Evolutionary conservation across 2,329 filamentous ascomycete species (phyloP).

Genomic region (Penicillium verrucosum): DNA sequence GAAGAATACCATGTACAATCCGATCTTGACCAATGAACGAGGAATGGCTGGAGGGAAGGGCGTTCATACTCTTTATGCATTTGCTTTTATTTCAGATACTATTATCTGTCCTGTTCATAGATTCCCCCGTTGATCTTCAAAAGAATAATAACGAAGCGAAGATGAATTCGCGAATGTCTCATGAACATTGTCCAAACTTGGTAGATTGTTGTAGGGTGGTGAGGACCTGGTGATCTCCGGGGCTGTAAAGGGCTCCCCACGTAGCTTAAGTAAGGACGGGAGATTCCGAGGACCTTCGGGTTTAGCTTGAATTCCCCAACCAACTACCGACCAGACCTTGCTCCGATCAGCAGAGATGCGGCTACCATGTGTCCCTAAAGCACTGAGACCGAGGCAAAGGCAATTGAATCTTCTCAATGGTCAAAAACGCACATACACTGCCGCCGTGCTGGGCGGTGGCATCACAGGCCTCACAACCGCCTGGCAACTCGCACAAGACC

Average conservation of each 20-base stretch:
- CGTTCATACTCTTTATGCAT: slow-evolving; percentile 27
- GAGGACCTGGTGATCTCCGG: background rate
- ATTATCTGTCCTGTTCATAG: slow-evolving; percentile 22
- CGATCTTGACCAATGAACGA: slow-evolving; percentile 19
- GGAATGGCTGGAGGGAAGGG: slow-evolving; percentile 25
- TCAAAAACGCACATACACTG: slow-evolving; percentile 35
- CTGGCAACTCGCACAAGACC: slow-evolving; percentile 68
- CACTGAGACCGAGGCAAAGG: slow-evolving; percentile 14
- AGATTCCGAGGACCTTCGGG: background rate
- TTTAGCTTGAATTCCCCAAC: slow-evolving; percentile 2
- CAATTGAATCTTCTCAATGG: slow-evolving; percentile 18
- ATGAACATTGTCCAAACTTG: background rate
- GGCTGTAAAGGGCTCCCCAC: background rate
- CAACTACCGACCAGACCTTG: background rate
- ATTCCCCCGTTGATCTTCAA: slow-evolving; percentile 20
- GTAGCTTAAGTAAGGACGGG: slow-evolving; percentile 8
- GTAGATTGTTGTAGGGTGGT: background rate
- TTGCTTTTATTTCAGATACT: slow-evolving; percentile 16
- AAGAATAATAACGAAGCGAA: slow-evolving; percentile 15
- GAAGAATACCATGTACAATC: slow-evolving; percentile 28
- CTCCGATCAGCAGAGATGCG: slow-evolving; percentile 25
- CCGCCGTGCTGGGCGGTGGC: slow-evolving; percentile 75
- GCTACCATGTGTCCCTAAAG: slow-evolving; percentile 23
- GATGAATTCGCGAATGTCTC: background rate
- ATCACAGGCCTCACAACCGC: slow-evolving; percentile 78